A percentile compares a stretch with the other conserved stretches of the same genome.
Conservation (phyloP, 2,329 filamentous ascomycete genomes). For the Sporothrix variecibatus region DNA sequence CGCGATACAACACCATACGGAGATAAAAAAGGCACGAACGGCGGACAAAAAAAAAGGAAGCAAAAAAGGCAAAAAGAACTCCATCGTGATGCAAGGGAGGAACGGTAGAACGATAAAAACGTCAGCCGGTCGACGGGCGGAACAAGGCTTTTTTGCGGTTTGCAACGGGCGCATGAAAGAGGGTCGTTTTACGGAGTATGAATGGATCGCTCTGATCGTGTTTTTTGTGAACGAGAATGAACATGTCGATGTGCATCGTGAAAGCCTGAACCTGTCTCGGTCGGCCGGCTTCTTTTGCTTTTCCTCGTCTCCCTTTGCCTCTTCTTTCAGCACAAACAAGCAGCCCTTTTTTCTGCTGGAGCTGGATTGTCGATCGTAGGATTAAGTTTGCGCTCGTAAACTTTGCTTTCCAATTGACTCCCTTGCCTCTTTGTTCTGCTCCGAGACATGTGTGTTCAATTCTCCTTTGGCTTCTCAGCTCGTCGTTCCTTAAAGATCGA, state of each 20-base stretch:
- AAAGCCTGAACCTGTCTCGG: neutral
- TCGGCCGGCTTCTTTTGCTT: neutral
- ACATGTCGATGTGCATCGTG: neutral
- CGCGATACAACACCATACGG: neutral
- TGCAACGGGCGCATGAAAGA: neutral
- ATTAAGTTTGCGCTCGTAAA: neutral
- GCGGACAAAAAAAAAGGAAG: neutral
- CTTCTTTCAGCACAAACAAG: neutral
- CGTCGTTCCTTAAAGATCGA: neutral
- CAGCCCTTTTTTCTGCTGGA: neutral
- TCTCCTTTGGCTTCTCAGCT: neutral
- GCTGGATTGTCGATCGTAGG: neutral
- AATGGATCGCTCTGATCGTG: neutral
- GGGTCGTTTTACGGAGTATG: neutral
- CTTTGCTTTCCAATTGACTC: neutral
- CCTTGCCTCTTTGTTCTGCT: neutral
- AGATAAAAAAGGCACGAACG: neutral
- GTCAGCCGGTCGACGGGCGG: neutral
- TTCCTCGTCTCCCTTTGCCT: neutral
- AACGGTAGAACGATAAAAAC: neutral
- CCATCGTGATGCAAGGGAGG: neutral
- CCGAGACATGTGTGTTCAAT: neutral
- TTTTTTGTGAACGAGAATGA: neutral
- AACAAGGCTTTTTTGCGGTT: neutral
- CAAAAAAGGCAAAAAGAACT: neutral